Evolutionary conservation across 2,329 filamentous ascomycete species (phyloP).

Genomic region (Fusarium proliferatum): DNA sequence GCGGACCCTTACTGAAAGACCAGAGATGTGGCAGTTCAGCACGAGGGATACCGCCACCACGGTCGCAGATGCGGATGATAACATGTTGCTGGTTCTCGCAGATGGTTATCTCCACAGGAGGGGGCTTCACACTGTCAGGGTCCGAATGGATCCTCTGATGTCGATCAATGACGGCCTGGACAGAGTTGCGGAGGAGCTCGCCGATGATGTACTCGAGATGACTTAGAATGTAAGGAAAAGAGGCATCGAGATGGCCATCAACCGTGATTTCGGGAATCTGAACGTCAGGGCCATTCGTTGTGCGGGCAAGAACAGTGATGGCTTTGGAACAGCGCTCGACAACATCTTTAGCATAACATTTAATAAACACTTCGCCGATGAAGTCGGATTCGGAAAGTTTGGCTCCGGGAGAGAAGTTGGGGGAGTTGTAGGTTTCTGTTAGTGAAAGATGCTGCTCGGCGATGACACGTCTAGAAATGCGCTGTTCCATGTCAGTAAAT

Average conservation of each 20-base stretch:
- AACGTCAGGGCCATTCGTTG: constrained; percentile 77
- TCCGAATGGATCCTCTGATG: constrained; percentile 58
- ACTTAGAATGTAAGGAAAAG: constrained; percentile 94
- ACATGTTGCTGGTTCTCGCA: constrained; percentile 95
- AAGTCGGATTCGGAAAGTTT: constrained; percentile 81
- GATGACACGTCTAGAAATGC: constrained; percentile 95
- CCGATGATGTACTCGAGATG: constrained; percentile 98
- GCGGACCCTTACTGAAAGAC: constrained; percentile 95
- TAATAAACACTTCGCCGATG: constrained; percentile 94
- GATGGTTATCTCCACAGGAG: constrained; percentile 92
- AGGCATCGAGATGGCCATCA: constrained; percentile 86
- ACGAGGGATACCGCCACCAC: constrained; percentile 88
- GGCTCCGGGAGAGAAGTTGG: constrained; percentile 87
- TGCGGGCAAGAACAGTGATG: constrained; percentile 77
- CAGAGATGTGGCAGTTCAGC: constrained; percentile 90
- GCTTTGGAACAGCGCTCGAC: constrained; percentile 84
- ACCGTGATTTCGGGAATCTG: constrained; percentile 84
- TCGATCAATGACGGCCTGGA: constrained; percentile 89
- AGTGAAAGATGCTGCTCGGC: constrained; percentile 96
- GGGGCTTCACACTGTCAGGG: constrained; percentile 59
- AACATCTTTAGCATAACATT: constrained; percentile 90
- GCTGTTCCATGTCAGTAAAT: constrained; percentile 57
- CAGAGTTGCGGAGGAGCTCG: constrained; percentile 92
- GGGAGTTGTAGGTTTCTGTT: constrained; percentile 91
- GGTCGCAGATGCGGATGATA: constrained; percentile 95